Evolutionary conservation across 441 rosid genomes (phyloP).

Genomic region (Bruguiera hainesii): DNA sequence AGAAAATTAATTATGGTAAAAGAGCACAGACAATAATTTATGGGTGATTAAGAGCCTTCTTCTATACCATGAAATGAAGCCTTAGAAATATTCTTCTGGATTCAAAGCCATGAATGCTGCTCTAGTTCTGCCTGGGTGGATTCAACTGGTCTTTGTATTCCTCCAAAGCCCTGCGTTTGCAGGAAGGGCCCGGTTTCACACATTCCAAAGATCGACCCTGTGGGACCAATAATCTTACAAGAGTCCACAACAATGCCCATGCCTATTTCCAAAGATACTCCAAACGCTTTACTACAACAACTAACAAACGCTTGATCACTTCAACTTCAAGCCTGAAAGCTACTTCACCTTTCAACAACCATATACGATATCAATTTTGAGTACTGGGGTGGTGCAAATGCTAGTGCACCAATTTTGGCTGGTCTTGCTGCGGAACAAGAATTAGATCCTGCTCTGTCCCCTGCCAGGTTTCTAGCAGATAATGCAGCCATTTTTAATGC

Average conservation of each 20-base stretch:
- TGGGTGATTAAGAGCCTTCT: background rate
- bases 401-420: constrained; percentile 26
- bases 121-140: background rate
- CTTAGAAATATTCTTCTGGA: too few relatives aligned
- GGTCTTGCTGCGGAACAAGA: constrained; percentile 22
- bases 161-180: too few relatives aligned
- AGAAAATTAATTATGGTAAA: too few relatives aligned
- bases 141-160: background rate
- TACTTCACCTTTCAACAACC: constrained; percentile 26
- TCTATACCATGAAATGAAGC: background rate
- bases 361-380: constrained; percentile 22
- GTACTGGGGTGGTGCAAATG: constrained; percentile 20
- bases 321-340: constrained; percentile 29
- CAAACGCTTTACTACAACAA: constrained; percentile 3
- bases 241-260: background rate
- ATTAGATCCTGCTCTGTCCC: background rate
- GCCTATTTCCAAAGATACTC: constrained; percentile 2
- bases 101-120: too few relatives aligned
- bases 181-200: too few relatives aligned
- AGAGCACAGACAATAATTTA: background rate
- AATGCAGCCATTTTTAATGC: constrained; percentile 26
- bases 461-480: constrained; percentile 20
- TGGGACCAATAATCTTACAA: too few relatives aligned
- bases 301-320: constrained; percentile 29
- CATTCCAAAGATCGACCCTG: background rate